Percentiles rank a stretch among this genome's conserved stretches.
Conservation (phyloP, 208 protist species). For the Leishmania amazonensis region DNA sequence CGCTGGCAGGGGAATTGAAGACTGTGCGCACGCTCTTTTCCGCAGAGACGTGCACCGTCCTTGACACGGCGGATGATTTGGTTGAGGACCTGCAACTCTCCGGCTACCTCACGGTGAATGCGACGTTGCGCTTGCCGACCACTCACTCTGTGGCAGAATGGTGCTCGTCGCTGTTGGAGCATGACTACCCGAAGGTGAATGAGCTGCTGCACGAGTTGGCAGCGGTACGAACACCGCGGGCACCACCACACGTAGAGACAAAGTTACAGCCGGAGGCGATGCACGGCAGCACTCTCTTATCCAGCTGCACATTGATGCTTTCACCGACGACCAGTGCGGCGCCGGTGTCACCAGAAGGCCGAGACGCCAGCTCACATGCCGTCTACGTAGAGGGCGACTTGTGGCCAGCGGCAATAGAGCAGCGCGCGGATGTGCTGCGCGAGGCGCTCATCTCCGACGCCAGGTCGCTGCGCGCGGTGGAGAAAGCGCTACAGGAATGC, state of each 20-base stretch:
- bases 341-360: neutral
- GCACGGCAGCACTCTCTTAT: neutral
- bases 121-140: constrained; percentile 12
- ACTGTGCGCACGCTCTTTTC: constrained; percentile 11
- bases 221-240: neutral
- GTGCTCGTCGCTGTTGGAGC: constrained; percentile 4
- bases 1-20: neutral
- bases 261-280: neutral
- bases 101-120: constrained; percentile 9
- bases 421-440: constrained; percentile 3
- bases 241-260: neutral
- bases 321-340: neutral
- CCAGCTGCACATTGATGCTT: constrained; percentile 1
- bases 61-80: constrained; percentile 10
- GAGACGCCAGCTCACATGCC: constrained; percentile 7
- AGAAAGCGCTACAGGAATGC: constrained; percentile 14
- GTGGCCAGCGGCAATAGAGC: constrained; percentile 14
- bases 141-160: neutral
- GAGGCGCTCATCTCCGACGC: constrained; percentile 12
- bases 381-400: constrained; percentile 14
- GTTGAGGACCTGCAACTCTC: constrained; percentile 11
- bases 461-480: neutral
- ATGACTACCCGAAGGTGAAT: constrained; percentile 20
- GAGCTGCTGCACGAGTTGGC: constrained; percentile 12
- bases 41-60: constrained; percentile 15